Conservation (phyloP, 805 yeast genomes). For the Pichia occidentalis region DNA sequence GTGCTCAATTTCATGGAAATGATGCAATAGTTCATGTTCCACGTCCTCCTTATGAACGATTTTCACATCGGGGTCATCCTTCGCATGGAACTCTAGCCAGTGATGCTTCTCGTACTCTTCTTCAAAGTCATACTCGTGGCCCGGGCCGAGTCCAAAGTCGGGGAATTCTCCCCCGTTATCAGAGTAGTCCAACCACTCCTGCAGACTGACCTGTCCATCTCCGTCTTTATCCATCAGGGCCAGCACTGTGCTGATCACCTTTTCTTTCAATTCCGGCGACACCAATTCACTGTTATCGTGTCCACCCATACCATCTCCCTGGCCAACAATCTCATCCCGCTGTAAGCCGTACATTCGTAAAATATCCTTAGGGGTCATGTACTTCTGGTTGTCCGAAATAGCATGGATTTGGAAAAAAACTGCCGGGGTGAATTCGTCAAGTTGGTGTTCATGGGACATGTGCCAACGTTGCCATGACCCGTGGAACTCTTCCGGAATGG, state of each 20-base stretch:
- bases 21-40: constrained; percentile 80
- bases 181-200: constrained; percentile 65
- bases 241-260: constrained; percentile 52
- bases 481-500: constrained; percentile 41
- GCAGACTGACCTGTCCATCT: constrained; percentile 57
- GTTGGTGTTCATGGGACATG: constrained; percentile 81
- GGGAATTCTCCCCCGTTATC: constrained; percentile 68
- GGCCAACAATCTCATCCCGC: constrained; percentile 70
- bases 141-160: constrained; percentile 84
- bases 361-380: constrained; percentile 47
- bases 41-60: constrained; percentile 82
- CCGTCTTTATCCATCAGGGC: constrained; percentile 55
- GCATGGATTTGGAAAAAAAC: constrained; percentile 82
- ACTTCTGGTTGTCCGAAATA: constrained; percentile 47
- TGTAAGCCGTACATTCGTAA: constrained; percentile 74
- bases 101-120: constrained; percentile 91
- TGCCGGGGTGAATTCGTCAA: constrained; percentile 36
- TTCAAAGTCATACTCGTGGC: constrained; percentile 88
- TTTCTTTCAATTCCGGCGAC: constrained; percentile 46
- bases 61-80: constrained; percentile 75
- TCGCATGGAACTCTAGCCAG: constrained; percentile 75
- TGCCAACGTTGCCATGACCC: constrained; percentile 80
- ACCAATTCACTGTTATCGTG: constrained; percentile 61
- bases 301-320: constrained; percentile 83
- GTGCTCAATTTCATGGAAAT: constrained; percentile 72